A percentile compares a stretch with the other conserved stretches of the same genome.
Conservation (phyloP, 2,329 filamentous ascomycete species). For the Stromatinia cepivora region DNA sequence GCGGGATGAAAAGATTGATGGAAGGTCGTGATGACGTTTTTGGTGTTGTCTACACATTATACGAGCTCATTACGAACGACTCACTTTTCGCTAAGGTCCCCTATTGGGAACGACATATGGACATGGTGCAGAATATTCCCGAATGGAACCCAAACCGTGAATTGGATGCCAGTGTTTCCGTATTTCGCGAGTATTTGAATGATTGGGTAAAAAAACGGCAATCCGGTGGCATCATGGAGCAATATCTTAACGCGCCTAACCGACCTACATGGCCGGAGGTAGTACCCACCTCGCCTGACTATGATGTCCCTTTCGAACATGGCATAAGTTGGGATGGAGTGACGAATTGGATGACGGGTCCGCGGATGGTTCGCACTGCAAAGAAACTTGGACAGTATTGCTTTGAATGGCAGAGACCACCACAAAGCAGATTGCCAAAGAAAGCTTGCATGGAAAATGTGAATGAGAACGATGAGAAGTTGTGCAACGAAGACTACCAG, state of each 20-base stretch:
- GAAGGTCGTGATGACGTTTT: constrained; percentile 37
- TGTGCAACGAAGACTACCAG: not conserved
- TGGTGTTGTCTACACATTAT: constrained; percentile 30
- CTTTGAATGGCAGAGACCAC: constrained; percentile 1
- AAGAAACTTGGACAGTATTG: not conserved
- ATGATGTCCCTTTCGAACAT: not conserved
- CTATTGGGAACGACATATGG: constrained; percentile 25
- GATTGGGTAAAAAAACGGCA: not conserved
- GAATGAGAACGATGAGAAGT: not conserved
- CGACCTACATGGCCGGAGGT: not conserved
- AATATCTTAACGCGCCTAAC: not conserved
- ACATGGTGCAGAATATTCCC: constrained; percentile 32
- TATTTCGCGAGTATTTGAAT: not conserved
- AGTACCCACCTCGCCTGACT: not conserved
- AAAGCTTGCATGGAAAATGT: not conserved
- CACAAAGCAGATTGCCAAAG: not conserved
- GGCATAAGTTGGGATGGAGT: not conserved
- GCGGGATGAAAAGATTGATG: constrained; percentile 3
- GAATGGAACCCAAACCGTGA: constrained; percentile 27
- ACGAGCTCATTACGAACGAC: constrained; percentile 30
- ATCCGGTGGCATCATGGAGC: not conserved
- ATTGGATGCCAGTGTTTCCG: constrained; percentile 12
- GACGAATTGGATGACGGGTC: not conserved
- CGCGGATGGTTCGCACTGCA: not conserved
- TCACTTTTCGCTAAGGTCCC: constrained; percentile 16